phyloP scores from a whole-genome alignment of 2,329 filamentous ascomycete species.

The Diaporthe helianthi region DNA sequence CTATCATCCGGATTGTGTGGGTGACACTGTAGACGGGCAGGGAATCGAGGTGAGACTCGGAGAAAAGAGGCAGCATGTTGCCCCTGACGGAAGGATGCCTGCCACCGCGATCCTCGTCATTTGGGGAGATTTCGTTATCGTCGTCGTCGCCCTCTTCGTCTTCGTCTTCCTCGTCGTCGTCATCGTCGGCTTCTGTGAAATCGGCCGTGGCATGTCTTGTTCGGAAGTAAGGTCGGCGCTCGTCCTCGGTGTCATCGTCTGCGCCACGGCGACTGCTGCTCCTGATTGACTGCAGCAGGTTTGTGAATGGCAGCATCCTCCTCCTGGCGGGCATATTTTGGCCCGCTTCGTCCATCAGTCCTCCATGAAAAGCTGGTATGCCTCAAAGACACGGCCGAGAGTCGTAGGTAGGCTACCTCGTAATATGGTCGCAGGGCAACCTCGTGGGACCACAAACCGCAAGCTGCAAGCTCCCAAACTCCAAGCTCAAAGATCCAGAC shows the following conservation, averaged over 20 bases:
- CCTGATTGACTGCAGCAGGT: conserved; percentile 43
- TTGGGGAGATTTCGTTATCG: conserved; percentile 43
- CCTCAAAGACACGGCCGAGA: not conserved
- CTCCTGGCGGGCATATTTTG: conserved; percentile 37
- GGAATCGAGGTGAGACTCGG: conserved; percentile 78
- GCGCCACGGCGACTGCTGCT: conserved; percentile 40
- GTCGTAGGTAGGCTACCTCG: conserved; percentile 2
- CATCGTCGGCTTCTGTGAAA: conserved; percentile 69
- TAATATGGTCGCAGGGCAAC: not conserved
- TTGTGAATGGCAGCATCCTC: conserved; percentile 43
- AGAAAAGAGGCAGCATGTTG: conserved; percentile 76
- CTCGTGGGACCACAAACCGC: not conserved
- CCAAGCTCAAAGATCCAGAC: not conserved
- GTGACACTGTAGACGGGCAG: conserved; percentile 90
- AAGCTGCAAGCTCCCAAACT: not conserved
- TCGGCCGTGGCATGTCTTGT: conserved; percentile 66
- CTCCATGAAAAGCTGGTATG: conserved; percentile 31
- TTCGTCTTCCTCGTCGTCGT: conserved; percentile 52
- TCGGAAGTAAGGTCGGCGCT: conserved; percentile 43
- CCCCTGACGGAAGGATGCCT: conserved; percentile 37
- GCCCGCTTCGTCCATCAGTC: conserved; percentile 37
- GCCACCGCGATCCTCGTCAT: conserved; percentile 40
- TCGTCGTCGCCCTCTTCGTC: conserved; percentile 51
- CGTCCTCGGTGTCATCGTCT: conserved; percentile 35
- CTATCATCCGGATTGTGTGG: conserved; percentile 85